Percentiles rank a stretch among this genome's conserved stretches.
These are phyloP conservation scores for Pestalotiopsis sp. DNA, from an alignment of 2,329 filamentous ascomycete species.

Conservation along the genomic window DNA sequence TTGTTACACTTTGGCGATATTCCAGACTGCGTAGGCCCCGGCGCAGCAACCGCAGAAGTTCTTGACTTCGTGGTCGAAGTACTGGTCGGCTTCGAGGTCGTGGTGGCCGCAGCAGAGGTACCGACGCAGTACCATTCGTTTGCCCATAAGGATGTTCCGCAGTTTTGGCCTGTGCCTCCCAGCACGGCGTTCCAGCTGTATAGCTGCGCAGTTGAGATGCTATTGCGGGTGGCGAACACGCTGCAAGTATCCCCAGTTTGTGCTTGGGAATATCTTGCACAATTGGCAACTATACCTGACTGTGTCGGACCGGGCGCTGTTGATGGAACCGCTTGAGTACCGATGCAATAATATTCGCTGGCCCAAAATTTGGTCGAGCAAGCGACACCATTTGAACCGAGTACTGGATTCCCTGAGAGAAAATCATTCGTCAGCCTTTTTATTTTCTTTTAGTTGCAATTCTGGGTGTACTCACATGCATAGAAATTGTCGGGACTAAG, in stretches of 20 bases:
- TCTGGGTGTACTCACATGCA: background rate
- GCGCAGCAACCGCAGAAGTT: slow-evolving; percentile 4
- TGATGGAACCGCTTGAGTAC: background rate
- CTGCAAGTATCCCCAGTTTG: slow-evolving; percentile 26
- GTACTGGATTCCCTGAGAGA: slow-evolving; percentile 12
- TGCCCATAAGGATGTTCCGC: slow-evolving; percentile 23
- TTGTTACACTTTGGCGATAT: slow-evolving; percentile 29
- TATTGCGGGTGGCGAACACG: background rate
- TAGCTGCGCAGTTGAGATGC: slow-evolving; percentile 9
- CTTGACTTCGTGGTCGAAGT: background rate
- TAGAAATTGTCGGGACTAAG: background rate
- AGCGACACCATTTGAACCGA: slow-evolving; percentile 9
- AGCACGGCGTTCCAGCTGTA: slow-evolving; percentile 20
- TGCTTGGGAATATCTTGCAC: slow-evolving; percentile 28
- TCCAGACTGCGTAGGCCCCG: slow-evolving; percentile 28
- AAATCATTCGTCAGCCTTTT: background rate
- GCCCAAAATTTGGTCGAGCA: slow-evolving; percentile 15
- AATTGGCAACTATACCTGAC: slow-evolving; percentile 26
- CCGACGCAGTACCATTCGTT: slow-evolving; percentile 28
- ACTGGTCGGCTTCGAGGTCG: background rate
- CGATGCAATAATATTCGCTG: slow-evolving; percentile 17
- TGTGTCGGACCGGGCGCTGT: slow-evolving; percentile 28
- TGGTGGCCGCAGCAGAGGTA: background rate
- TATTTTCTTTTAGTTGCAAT: background rate
- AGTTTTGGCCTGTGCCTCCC: slow-evolving; percentile 25